phyloP scores from a whole-genome alignment of 1,284 basidiomycete species.

The Cryptococcus sp. region DNA sequence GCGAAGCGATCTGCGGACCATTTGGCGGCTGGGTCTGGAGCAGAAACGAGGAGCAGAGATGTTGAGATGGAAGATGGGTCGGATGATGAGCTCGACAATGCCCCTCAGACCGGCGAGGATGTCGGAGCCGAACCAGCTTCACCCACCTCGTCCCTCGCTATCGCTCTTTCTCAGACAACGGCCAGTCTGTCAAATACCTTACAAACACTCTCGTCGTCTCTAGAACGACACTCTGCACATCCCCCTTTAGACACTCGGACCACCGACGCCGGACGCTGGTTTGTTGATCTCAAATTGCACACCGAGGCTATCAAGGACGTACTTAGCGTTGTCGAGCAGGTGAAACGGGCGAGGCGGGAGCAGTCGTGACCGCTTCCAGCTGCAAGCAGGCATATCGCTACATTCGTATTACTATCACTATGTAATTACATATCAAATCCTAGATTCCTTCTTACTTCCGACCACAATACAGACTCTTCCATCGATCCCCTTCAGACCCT shows the following conservation, averaged over 20 bases:
- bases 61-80: slow-evolving; percentile 4
- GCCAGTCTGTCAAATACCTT: slow-evolving; percentile 14
- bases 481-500: neutral
- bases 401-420: neutral
- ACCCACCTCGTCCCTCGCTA: slow-evolving; percentile 7
- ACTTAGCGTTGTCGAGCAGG: slow-evolving; percentile 26
- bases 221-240: slow-evolving; percentile 18
- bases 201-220: slow-evolving; percentile 23
- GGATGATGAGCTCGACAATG: neutral
- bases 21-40: neutral
- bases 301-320: slow-evolving; percentile 45
- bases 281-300: slow-evolving; percentile 44
- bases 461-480: neutral
- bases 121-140: slow-evolving; percentile 1
- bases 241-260: neutral
- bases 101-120: neutral
- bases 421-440: neutral
- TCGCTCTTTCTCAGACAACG: slow-evolving; percentile 9
- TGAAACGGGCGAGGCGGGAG: slow-evolving; percentile 16
- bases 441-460: neutral
- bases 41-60: neutral
- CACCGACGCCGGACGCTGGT: slow-evolving; percentile 27
- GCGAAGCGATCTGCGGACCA: slow-evolving; percentile 17
- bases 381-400: neutral
- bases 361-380: slow-evolving; percentile 1